Base-by-base conservation (phyloP, 768 basidiomycete genomes). In the Infundibulicybe gibba region DNA sequence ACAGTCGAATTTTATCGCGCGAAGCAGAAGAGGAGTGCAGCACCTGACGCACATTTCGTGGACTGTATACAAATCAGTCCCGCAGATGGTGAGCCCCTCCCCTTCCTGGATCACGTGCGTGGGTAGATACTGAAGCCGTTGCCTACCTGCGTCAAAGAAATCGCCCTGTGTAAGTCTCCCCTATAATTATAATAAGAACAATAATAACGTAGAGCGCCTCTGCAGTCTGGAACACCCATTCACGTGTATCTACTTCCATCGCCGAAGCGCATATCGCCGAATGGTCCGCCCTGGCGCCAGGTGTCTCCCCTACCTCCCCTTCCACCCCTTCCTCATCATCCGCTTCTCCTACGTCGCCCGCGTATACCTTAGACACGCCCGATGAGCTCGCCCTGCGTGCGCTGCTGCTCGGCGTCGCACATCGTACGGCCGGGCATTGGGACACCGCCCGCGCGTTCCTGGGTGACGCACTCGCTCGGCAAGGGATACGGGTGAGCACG, bases 201-300 rank as follows among this genome's bases (percentile, higher is more conserved):
- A 16, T 15, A 17, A 25, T 5, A 12, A 3, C 19, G 32, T 25
- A 17, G 17, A 25, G 0, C 20, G 53, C 40, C 44, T 49, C 32
- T 5, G 40, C 46, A 88, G 87, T 90, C 64, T 90, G 89, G 88
- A 91, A 90, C 56, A 83, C 75, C 0, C 83, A 89, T 57, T 61
- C 76, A n/a, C 78, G 85, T 3, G 75, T 87, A 38, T 67, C 72
- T 6, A 64, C 69, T 14, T 61, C 62, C 2, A 71, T 80, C 11
- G 85, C 86, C 0, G 58, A 74, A 50, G 74, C 71, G 0, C 85
- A 88, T 49, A 80, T 90, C 45, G 53, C 64, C n/a, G 75, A 78
- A 25, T 72, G 83, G 50, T 55, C 69, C 12, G 52, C 65, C 1
- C 61, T 87, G 17, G 70, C 77, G 1, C 85, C 85, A 30, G 40